These are phyloP conservation scores for Lentinula detonsa DNA, from an alignment of 768 basidiomycete species.

Conservation along the genomic window DNA sequence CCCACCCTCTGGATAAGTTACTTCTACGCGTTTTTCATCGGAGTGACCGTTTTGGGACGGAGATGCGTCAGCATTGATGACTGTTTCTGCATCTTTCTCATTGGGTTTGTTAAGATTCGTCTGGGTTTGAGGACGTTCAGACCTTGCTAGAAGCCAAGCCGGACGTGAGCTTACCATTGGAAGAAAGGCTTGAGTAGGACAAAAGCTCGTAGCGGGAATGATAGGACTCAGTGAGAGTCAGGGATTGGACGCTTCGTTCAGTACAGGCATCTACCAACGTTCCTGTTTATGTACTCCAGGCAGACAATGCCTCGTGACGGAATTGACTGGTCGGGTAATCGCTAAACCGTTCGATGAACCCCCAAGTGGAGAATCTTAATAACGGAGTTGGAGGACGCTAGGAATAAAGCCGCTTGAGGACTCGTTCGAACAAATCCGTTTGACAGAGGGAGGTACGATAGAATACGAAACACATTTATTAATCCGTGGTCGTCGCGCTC, in stretches of 20 bases:
- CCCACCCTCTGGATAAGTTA: conserved; percentile 1
- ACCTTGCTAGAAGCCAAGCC: background rate
- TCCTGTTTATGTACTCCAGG: background rate
- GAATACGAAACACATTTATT: background rate
- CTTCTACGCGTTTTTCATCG: background rate
- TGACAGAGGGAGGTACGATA: background rate
- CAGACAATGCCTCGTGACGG: background rate
- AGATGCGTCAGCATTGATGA: background rate
- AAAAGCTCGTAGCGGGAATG: background rate
- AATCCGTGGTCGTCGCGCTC: background rate
- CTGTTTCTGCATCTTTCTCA: background rate
- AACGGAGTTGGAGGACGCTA: background rate
- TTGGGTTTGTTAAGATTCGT: background rate
- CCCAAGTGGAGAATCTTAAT: background rate
- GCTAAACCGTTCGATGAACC: background rate
- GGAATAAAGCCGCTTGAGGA: background rate
- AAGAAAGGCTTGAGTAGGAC: background rate
- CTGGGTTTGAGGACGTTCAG: background rate
- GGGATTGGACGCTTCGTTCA: too few species aligned
- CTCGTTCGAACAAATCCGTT: background rate
- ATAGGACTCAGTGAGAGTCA: background rate
- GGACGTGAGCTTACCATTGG: background rate
- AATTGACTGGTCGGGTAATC: background rate
- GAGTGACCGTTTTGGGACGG: background rate
- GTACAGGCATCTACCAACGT: too few species aligned